These are phyloP conservation scores for Escallonia herrerae DNA, from an alignment of 129 eudicot genomes.

Conservation along the genomic window DNA sequence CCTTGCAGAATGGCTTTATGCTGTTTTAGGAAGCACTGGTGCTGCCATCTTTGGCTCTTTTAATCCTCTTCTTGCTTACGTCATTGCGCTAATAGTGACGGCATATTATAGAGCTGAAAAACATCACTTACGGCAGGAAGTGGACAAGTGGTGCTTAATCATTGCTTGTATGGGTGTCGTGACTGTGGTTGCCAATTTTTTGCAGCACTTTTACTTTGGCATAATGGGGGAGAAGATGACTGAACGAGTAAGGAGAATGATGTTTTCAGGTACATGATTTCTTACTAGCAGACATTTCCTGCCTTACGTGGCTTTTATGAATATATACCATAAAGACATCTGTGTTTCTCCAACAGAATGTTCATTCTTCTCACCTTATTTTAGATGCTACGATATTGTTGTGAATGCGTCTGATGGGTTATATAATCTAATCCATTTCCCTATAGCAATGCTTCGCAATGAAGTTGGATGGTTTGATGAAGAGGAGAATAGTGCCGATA, in stretches of 20 bases:
- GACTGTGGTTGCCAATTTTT: constrained; percentile 82
- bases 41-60: constrained; percentile 94
- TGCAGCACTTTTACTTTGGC: constrained; percentile 96
- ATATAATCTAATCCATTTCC: constrained; percentile 4
- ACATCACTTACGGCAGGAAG: constrained; percentile 48
- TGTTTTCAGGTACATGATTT: constrained; percentile 76
- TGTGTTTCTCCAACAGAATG: background rate
- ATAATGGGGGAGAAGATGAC: constrained; percentile 99
- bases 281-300: background rate
- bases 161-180: constrained; percentile 92
- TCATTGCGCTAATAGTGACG: constrained; percentile 67
- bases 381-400: background rate
- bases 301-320: too few relatives aligned
- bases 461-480: constrained; percentile 99
- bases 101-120: constrained; percentile 57
- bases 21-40: constrained; percentile 86
- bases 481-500: constrained; percentile 91
- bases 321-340: too few relatives aligned
- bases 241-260: constrained; percentile 93
- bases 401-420: constrained; percentile 4
- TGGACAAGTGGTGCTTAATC: constrained; percentile 86
- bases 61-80: constrained; percentile 91
- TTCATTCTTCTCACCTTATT: background rate
- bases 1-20: constrained; percentile 97
- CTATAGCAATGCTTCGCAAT: constrained; percentile 89